A percentile compares a stretch with the other conserved stretches of the same genome.
Conservation (phyloP, 495 filamentous ascomycete species). For the Terfezia claveryi region DNA sequence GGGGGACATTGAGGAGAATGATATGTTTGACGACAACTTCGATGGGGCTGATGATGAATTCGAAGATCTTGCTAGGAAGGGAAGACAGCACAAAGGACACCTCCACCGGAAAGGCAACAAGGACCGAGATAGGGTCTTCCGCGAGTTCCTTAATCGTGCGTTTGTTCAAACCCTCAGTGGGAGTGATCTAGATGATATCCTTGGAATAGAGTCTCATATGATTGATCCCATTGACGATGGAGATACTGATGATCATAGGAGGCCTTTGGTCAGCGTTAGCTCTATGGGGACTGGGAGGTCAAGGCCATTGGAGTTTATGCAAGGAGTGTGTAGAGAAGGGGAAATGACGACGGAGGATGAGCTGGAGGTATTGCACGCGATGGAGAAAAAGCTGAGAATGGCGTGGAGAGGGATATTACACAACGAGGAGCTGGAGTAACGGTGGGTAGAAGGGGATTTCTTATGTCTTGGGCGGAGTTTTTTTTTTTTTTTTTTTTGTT, state of each 20-base stretch:
- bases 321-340: not conserved
- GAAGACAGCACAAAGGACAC: not conserved
- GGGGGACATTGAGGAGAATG: constrained; percentile 12
- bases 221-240: not conserved
- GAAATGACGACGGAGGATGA: not conserved
- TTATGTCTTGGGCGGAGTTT: no score
- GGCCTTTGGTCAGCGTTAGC: not conserved
- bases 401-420: not conserved
- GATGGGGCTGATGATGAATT: not conserved
- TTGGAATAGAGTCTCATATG: not conserved
- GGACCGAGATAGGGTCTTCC: not conserved
- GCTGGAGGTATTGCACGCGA: not conserved
- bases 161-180: not conserved
- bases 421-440: no score
- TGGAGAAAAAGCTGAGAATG: not conserved
- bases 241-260: not conserved
- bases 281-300: not conserved
- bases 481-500: no score
- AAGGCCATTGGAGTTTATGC: not conserved
- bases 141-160: not conserved
- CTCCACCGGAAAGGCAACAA: not conserved
- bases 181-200: not conserved
- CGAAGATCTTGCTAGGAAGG: not conserved
- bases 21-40: not conserved
- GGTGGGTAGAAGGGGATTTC: no score